A percentile compares a stretch with the other conserved stretches of the same genome.
phyloP scores from a whole-genome alignment of 257 asterid species.

The Ophiorrhiza pumila region DNA sequence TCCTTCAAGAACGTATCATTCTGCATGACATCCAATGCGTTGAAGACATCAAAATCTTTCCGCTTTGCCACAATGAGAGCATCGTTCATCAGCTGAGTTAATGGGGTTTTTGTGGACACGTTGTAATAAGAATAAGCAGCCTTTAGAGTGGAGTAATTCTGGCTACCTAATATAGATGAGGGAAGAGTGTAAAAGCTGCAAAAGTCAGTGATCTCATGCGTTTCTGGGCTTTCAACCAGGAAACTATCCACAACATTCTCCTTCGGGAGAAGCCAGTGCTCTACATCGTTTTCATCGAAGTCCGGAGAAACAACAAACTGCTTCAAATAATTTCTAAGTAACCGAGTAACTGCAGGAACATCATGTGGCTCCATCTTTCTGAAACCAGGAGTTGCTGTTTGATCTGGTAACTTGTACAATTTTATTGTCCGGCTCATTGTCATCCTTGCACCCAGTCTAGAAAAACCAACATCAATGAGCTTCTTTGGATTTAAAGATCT shows the following conservation, averaged over 20 bases:
- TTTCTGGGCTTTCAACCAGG: constrained; percentile 44
- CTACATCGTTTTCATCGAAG: constrained; percentile 46
- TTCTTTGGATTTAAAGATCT: constrained; percentile 49
- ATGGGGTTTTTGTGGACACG: constrained; percentile 39
- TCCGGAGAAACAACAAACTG: constrained; percentile 42
- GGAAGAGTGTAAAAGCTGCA: constrained; percentile 52
- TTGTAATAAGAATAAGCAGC: constrained; percentile 52
- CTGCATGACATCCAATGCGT: constrained; percentile 51
- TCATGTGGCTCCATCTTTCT: constrained; percentile 49
- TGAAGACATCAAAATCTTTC: constrained; percentile 49
- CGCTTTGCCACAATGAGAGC: constrained; percentile 47
- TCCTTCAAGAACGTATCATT: constrained; percentile 38
- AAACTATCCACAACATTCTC: constrained; percentile 50
- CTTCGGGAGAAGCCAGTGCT: constrained; percentile 53
- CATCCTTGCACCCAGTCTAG: constrained; percentile 52
- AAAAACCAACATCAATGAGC: constrained; percentile 52
- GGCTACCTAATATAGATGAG: constrained; percentile 41
- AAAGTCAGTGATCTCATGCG: constrained; percentile 42
- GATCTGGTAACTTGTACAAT: constrained; percentile 36
- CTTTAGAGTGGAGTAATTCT: constrained; percentile 33
- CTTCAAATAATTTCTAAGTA: constrained; percentile 34
- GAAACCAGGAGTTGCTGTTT: constrained; percentile 39
- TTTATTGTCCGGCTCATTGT: constrained; percentile 55
- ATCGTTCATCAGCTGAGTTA: constrained; percentile 39
- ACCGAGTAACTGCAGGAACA: constrained; percentile 43